Base-by-base conservation (phyloP, 306 rosid genomes). In the Cercis canadensis region DNA sequence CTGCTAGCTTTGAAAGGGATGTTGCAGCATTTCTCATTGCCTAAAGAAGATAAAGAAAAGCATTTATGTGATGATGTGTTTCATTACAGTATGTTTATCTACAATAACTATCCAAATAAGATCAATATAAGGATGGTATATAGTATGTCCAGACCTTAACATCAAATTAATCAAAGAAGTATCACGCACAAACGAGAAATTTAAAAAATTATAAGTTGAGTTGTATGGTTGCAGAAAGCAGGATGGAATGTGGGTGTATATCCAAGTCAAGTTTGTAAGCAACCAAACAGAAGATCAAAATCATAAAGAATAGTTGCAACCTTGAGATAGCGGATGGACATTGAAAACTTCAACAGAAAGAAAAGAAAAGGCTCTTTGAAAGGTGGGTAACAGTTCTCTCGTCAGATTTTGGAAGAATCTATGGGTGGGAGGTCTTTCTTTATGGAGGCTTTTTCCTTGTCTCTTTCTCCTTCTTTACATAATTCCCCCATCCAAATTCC, bases 11-110 rank as follows among this genome's bases (percentile, higher is more conserved):
- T 65, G 99, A 89, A 66, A 94, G 88, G 61, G 97, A 89, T 39
- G 50, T 81, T 74, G 99, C 99, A 63, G 99, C 97, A 67, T 86
- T 86, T 69, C 91, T 87, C 96, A 89, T 87, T 11, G 99, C 97
- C 96, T 94, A 65, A 17, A 49, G 57, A n/a, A 66, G 57, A 63
- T 33, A 60, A 16, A 53, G 50, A 52, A 51, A 70, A 59, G 10
- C 11, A 71, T 15, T 53, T 49, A 67, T 62, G 69, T 61, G 17
- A 36, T 0, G 43, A 24, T 24, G 29, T 24, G 29, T 24, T 24
- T 52, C 13, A 60, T 46, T 17, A 53, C 61, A 61, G 21, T 17
- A 34, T 34, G 66, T 43, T 78, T 44, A 50, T 19, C 57, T 2
- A 76, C n/a, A 39, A 53, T 14, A 40, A 62, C 8, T 36, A 45